Percentiles rank a stretch among this genome's conserved stretches.
phyloP scores from a whole-genome alignment of 2,329 filamentous ascomycete genomes.

The Alternaria arbusti region DNA sequence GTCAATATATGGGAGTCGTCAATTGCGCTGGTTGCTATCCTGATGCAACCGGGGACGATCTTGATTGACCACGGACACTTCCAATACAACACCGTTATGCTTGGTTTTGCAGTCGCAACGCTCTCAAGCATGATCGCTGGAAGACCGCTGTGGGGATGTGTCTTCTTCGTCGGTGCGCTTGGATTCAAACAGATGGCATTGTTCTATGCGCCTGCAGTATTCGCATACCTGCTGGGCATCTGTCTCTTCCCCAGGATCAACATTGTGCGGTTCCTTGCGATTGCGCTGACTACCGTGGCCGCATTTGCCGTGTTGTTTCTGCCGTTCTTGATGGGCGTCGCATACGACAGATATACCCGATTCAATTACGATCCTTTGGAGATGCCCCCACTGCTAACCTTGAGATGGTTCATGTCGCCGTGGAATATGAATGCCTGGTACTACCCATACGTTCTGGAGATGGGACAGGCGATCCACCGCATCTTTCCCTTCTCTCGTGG shows the following conservation, averaged over 20 bases:
- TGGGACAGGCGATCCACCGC: slow-evolving; percentile 86
- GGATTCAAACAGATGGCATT: slow-evolving; percentile 99
- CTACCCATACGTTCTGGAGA: slow-evolving; percentile 77
- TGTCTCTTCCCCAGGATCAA: slow-evolving; percentile 80
- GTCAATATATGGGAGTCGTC: slow-evolving; percentile 83
- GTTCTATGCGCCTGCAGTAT: slow-evolving; percentile 93
- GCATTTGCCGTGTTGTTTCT: slow-evolving; percentile 78
- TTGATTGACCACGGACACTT: slow-evolving; percentile 96
- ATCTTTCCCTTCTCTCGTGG: slow-evolving; percentile 96
- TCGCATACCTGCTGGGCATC: slow-evolving; percentile 86
- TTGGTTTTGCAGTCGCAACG: slow-evolving; percentile 84
- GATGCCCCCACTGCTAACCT: slow-evolving; percentile 4
- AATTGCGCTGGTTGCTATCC: slow-evolving; percentile 84
- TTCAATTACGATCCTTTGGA: slow-evolving; percentile 54
- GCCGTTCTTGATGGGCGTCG: slow-evolving; percentile 74
- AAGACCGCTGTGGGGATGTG: slow-evolving; percentile 82
- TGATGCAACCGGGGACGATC: slow-evolving; percentile 90
- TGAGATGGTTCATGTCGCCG: slow-evolving; percentile 44
- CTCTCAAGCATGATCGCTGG: slow-evolving; percentile 89
- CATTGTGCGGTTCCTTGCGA: slow-evolving; percentile 71
- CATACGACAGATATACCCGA: slow-evolving; percentile 72
- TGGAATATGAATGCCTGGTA: slow-evolving; percentile 70
- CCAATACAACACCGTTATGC: slow-evolving; percentile 99
- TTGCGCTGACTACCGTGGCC: slow-evolving; percentile 73
- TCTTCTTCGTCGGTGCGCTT: slow-evolving; percentile 93